Percentiles rank a stretch among this genome's conserved stretches.
Conservation (phyloP, 2,329 filamentous ascomycete genomes). For the Curvularia sp. region DNA sequence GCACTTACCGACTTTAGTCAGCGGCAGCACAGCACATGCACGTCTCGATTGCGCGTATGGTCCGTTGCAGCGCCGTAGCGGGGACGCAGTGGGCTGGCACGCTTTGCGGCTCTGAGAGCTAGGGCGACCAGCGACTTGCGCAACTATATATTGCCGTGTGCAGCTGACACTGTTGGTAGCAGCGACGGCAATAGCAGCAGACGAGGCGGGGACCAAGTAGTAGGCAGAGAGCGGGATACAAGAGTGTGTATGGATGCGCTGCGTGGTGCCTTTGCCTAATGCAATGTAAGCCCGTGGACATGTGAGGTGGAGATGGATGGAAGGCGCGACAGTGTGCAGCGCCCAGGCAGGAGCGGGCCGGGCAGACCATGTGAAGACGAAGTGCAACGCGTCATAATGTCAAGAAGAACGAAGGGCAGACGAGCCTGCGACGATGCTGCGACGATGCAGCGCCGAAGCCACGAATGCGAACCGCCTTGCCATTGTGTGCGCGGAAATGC, state of each 20-base stretch:
- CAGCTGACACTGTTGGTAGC: slow-evolving; percentile 37
- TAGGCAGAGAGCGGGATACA: slow-evolving; percentile 35
- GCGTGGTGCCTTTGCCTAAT: slow-evolving; percentile 33
- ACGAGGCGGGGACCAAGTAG: slow-evolving; percentile 22
- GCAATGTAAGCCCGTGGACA: slow-evolving; percentile 34
- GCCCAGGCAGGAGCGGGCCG: slow-evolving; percentile 6
- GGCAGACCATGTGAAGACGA: not conserved
- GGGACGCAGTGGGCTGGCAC: slow-evolving; percentile 28
- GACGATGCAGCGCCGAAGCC: not conserved
- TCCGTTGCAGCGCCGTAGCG: slow-evolving; percentile 34
- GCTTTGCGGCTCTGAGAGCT: slow-evolving; percentile 31
- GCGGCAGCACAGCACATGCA: slow-evolving; percentile 39
- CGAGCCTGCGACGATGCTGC: not conserved
- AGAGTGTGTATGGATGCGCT: slow-evolving; percentile 27
- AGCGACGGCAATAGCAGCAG: slow-evolving; percentile 6
- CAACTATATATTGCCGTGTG: slow-evolving; percentile 37
- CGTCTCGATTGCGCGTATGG: slow-evolving; percentile 41
- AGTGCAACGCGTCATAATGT: slow-evolving; percentile 3
- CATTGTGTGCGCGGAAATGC: not conserved
- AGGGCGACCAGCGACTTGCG: slow-evolving; percentile 28
- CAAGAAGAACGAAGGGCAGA: not conserved
- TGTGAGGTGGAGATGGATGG: slow-evolving; percentile 20
- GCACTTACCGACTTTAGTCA: slow-evolving; percentile 50
- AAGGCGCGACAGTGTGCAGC: slow-evolving; percentile 13
- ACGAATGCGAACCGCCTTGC: not conserved